phyloP scores from a whole-genome alignment of 179 eudicot species.

The Vitellaria paradoxa region DNA sequence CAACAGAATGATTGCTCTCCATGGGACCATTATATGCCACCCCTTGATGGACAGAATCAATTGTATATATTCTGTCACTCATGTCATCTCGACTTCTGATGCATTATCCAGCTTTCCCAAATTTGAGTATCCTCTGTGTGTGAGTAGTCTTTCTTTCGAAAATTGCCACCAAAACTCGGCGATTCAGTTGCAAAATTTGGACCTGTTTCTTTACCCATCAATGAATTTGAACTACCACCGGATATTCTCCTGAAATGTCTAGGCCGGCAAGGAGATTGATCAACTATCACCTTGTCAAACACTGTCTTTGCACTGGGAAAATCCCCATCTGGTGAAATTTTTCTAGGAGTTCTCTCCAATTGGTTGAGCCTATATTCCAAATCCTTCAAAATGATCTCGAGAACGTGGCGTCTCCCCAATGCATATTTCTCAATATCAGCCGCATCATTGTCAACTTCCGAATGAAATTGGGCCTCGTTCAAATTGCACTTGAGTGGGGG shows the following conservation, averaged over 20 bases:
- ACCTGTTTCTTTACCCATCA: conserved; percentile 42
- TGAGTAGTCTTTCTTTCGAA: conserved; percentile 39
- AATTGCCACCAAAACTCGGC: conserved; percentile 48
- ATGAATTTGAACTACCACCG: conserved; percentile 44
- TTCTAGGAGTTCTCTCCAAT: conserved; percentile 60
- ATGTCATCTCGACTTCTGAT: conserved; percentile 72
- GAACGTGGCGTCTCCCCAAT: conserved; percentile 66
- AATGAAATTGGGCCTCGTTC: conserved; percentile 46
- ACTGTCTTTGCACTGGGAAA: conserved; percentile 35
- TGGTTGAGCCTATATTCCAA: conserved; percentile 74
- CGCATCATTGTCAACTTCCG: conserved; percentile 47
- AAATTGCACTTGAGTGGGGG: conserved; percentile 72
- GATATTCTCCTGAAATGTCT: conserved; percentile 54
- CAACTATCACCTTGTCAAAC: conserved; percentile 68
- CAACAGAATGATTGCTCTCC: conserved; percentile 46
- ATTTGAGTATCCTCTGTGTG: conserved; percentile 38
- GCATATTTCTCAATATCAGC: conserved; percentile 73
- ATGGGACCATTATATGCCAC: conserved; percentile 30
- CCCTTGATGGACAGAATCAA: conserved; percentile 70
- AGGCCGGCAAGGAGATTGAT: conserved; percentile 54
- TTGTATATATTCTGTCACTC: conserved; percentile 81
- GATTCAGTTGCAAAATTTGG: conserved; percentile 44
- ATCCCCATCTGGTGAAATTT: conserved; percentile 48
- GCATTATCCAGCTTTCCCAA: conserved; percentile 47
- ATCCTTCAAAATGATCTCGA: conserved; percentile 61